Evolutionary conservation across 306 rosid species (phyloP), one percentile per base, ranked within the genome.

Genomic region (Biancaea sappan): DNA sequence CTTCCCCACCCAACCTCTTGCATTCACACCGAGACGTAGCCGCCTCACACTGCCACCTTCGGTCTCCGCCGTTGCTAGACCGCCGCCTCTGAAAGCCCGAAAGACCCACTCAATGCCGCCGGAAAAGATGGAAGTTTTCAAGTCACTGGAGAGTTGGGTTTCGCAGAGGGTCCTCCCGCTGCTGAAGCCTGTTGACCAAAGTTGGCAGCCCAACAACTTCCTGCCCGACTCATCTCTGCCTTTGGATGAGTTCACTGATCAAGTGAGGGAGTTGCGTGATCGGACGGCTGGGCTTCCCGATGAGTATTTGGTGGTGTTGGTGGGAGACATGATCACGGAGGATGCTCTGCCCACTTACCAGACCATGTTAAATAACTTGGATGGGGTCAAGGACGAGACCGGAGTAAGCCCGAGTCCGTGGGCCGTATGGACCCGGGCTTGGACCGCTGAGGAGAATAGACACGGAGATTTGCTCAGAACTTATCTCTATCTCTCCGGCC

Each of bases 321-420:
- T 84, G 0, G 96, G 91, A 8, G 89, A 88, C 14, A 88, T 90
- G 95, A 73, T 90, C 28, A 90, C 96, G 2, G 96, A 90, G 75
- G 98, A 92, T 2, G 98, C 94, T 1, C 83, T 92, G 76, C 98
- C 98, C 1, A 87, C 96, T 38, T 92, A 92, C 63, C 96, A 92
- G 56, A 90, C 79, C 41, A 82, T 88, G 89, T 69, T 90, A 56
- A 90, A 87, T 66, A 86, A 86, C 19, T 69, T 90, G 18, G 98
- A 93, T 24, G 96, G 92, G 0, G 87, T 90, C 1, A 71, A 60
- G 35, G 98, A 92, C 18, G 90, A 84, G 35, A 81, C 72, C 1
- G 95, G 95, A 0, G 75, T 88, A 2, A 84, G 96, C 81, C 73
- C 69, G 0, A 84, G 83, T 78, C 87, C 95, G 0, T 90, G 96